Evolutionary conservation across 805 yeast species (phyloP), one percentile per base, ranked within the genome.

Genomic region (Yamadazyma laniorum): DNA sequence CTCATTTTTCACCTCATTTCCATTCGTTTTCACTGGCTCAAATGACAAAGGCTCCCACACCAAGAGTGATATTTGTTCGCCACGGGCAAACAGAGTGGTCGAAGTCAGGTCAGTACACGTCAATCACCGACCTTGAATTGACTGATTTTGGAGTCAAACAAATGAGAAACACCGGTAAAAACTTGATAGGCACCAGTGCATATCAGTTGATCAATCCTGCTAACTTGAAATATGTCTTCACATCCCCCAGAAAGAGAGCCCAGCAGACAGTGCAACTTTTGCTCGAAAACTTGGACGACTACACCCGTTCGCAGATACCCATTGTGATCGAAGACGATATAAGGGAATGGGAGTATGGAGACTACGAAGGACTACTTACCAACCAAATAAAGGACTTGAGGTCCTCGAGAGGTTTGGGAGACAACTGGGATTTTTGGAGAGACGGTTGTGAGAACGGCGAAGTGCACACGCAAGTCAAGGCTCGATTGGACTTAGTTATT

Each of bases 81-180:
- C 93, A 85, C 50, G 91, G 91, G 50, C 96, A 90, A 66, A 90
- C 98, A 2, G 95, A 82, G 60, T 90, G 98, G 98, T 90, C 97
- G 32, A 81, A 85, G 53, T 75, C 89, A 2, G 98, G 98, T 18
- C 95, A 87, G 58, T 83, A 86, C 64, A 91, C 98, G 3, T 87
- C 96, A 2, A 48, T 70, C 29, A 91, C 98, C 1, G 97, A 91
- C 51, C 56, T 91, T 13, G 79, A 80, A 7, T 73, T 91, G 54
- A 87, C 96, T 1, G 72, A 68, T 2, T 82, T 77, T 50, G 98
- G 97, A 34, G 85, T 78, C 11, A 67, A 67, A 25, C 93, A 88
- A 55, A 86, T 88, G 78, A 61, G 65, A 32, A 75, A 75, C 23
- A 85, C 95, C 16, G 96, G 96, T 5, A 61, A 72, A 45, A 72